A percentile compares a stretch with the other conserved stretches of the same genome.
Conservation (phyloP, 2,329 filamentous ascomycete species). For the Cercospora sp. region DNA sequence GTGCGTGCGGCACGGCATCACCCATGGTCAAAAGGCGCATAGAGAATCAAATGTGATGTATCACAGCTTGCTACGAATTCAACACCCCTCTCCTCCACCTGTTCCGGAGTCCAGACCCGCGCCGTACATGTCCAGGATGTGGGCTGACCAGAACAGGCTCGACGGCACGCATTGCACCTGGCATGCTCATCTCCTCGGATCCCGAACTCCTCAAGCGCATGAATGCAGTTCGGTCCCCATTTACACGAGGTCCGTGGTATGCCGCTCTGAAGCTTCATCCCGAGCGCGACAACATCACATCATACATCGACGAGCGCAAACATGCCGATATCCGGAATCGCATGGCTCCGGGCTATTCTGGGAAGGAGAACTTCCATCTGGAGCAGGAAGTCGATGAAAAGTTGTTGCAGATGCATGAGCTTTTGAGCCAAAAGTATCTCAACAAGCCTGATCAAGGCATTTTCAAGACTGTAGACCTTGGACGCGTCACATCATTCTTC, state of each 20-base stretch:
- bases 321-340: slow-evolving; percentile 42
- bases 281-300: slow-evolving; percentile 45
- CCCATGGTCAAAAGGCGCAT: neutral
- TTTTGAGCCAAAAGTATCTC: slow-evolving; percentile 41
- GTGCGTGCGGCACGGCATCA: neutral
- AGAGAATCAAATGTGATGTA: neutral
- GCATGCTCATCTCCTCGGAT: slow-evolving; percentile 42
- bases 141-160: slow-evolving; percentile 34
- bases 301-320: slow-evolving; percentile 42
- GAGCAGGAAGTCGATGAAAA: slow-evolving; percentile 43
- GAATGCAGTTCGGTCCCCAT: slow-evolving; percentile 43
- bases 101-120: neutral
- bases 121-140: neutral
- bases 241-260: slow-evolving; percentile 42
- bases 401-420: slow-evolving; percentile 38
- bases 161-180: slow-evolving; percentile 42
- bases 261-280: slow-evolving; percentile 43
- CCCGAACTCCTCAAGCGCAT: slow-evolving; percentile 43
- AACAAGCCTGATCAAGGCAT: slow-evolving; percentile 35
- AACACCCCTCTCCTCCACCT: neutral
- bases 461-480: slow-evolving; percentile 41
- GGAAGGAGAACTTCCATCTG: slow-evolving; percentile 43
- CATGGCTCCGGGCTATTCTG: slow-evolving; percentile 44
- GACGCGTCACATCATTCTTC: slow-evolving; percentile 43
- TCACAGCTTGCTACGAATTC: neutral